Conservation (phyloP, 179 eudicot genomes). For the Amaranthus tricolor region DNA sequence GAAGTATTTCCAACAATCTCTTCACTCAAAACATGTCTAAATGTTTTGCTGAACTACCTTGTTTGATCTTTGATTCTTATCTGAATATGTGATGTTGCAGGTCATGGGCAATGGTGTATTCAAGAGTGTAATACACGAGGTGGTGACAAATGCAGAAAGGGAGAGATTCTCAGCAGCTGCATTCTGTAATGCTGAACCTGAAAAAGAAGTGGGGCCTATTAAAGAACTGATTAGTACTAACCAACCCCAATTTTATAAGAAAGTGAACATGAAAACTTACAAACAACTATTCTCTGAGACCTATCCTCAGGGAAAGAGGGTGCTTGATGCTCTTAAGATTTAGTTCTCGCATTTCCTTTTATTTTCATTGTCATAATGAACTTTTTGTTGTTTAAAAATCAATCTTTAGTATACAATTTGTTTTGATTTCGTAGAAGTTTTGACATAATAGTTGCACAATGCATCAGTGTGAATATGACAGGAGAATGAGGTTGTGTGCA, state of each 20-base stretch:
- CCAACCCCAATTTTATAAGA: constrained; percentile 25
- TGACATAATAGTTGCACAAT: too few species aligned
- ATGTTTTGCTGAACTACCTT: not conserved
- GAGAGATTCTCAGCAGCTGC: constrained; percentile 30
- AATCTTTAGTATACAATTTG: too few species aligned
- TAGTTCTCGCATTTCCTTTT: not conserved
- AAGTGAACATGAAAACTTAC: constrained; percentile 23
- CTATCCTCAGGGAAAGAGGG: constrained; percentile 25
- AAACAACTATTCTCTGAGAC: constrained; percentile 23
- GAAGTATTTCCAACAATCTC: too few species aligned
- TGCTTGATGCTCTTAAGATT: constrained; percentile 29
- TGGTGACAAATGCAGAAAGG: constrained; percentile 29
- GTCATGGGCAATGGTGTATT: constrained; percentile 35
- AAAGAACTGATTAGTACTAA: constrained; percentile 18
- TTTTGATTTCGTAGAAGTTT: too few species aligned
- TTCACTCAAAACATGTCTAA: too few species aligned
- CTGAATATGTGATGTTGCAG: constrained; percentile 12
- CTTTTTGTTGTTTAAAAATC: not conserved
- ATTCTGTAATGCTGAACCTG: constrained; percentile 27
- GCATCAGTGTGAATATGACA: too few species aligned
- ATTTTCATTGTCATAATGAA: not conserved
- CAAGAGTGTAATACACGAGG: constrained; percentile 33
- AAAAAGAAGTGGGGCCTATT: constrained; percentile 23
- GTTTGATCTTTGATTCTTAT: not conserved
- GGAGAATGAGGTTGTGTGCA: too few species aligned